Conservation (phyloP, 1,139 yeast genomes). For the Kodamaea anthophila region DNA sequence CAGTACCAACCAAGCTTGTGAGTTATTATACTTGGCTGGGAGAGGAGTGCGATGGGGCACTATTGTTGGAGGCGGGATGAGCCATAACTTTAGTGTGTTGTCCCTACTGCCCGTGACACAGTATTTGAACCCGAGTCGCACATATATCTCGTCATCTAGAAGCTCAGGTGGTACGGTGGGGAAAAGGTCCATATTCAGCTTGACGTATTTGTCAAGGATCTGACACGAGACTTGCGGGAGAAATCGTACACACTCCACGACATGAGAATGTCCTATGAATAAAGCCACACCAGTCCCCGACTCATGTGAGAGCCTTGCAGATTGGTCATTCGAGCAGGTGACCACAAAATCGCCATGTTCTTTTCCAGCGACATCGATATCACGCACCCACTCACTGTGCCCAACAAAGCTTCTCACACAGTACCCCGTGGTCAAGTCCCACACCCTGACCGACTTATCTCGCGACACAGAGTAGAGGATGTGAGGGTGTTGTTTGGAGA, state of each 20-base stretch:
- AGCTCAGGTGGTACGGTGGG: slow-evolving; percentile 32
- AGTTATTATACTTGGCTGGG: slow-evolving; percentile 44
- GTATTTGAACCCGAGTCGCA: slow-evolving; percentile 51
- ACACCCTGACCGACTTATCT: slow-evolving; percentile 64
- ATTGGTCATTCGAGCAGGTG: slow-evolving; percentile 80
- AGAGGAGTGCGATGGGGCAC: slow-evolving; percentile 51
- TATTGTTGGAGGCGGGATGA: slow-evolving; percentile 55
- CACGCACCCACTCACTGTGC: slow-evolving; percentile 87
- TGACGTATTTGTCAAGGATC: slow-evolving; percentile 45
- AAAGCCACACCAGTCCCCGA: slow-evolving; percentile 66
- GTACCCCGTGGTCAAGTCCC: slow-evolving; percentile 74
- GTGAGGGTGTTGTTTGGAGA: slow-evolving; percentile 35
- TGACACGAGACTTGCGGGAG: slow-evolving; percentile 51
- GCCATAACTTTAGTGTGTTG: slow-evolving; percentile 71
- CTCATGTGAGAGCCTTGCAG: slow-evolving; percentile 57
- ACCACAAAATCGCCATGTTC: slow-evolving; percentile 51
- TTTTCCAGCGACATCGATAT: slow-evolving; percentile 37
- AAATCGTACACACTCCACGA: slow-evolving; percentile 67
- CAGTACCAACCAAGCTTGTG: slow-evolving; percentile 57
- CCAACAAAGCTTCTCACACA: slow-evolving; percentile 63
- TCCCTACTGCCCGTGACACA: slow-evolving; percentile 83
- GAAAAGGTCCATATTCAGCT: slow-evolving; percentile 24
- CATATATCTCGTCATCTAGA: slow-evolving; percentile 20
- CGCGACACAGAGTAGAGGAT: slow-evolving; percentile 67
- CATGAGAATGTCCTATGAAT: slow-evolving; percentile 77